These are phyloP conservation scores for Lolium perenne DNA, from an alignment of 176 grass and related monocot species.

Conservation along the genomic window DNA sequence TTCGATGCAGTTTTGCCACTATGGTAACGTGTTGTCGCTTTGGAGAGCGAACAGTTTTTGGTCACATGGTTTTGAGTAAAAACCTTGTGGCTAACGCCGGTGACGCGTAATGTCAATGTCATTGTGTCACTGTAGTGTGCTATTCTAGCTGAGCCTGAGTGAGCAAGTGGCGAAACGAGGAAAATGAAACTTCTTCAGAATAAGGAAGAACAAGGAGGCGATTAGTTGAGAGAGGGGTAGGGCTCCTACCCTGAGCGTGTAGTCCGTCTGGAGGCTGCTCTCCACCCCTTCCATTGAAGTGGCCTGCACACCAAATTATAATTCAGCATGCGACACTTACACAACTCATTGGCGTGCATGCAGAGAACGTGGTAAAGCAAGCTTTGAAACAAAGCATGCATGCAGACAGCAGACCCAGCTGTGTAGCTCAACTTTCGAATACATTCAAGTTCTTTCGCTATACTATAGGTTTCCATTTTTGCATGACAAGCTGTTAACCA, in stretches of 20 bases:
- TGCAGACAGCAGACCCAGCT: no score
- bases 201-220: neutral
- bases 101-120: neutral
- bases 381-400: neutral
- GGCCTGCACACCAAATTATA: conserved; percentile 49
- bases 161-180: neutral
- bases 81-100: neutral
- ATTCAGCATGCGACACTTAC: neutral
- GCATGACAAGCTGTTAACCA: neutral
- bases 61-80: neutral
- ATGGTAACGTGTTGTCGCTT: neutral
- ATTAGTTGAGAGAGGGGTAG: neutral
- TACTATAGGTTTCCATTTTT: no score
- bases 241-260: conserved; percentile 82
- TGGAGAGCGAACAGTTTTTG: neutral
- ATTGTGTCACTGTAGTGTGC: neutral
- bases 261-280: conserved; percentile 97
- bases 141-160: neutral
- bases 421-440: neutral
- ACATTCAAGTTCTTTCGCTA: neutral
- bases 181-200: conserved; percentile 5
- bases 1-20: neutral
- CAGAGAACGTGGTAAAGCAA: neutral
- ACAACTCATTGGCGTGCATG: neutral
- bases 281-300: conserved; percentile 85